Percentiles rank a stretch among this genome's conserved stretches.
Conservation (phyloP, 352 stramenopile genomes). For the Aphanomyces invadans region DNA sequence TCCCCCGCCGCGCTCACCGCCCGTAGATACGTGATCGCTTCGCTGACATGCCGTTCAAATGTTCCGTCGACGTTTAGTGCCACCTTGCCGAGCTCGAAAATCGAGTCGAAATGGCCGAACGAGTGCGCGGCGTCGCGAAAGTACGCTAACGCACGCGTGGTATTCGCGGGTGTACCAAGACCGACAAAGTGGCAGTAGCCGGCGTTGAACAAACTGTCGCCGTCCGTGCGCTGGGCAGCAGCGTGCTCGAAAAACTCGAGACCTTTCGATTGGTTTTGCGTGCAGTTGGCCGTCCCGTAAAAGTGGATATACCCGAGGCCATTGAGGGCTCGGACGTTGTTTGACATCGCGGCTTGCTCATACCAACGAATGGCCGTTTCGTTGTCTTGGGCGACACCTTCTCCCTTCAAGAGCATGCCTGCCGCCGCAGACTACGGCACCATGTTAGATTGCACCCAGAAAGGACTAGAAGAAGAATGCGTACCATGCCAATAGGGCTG, state of each 20-base stretch:
- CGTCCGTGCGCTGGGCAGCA: constrained; percentile 65
- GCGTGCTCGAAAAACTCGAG: constrained; percentile 77
- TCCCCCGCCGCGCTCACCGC: constrained; percentile 51
- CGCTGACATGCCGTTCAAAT: background rate
- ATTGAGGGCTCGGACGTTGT: constrained; percentile 79
- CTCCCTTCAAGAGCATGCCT: constrained; percentile 84
- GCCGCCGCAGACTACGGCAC: constrained; percentile 63
- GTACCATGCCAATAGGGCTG: constrained; percentile 31
- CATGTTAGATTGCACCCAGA: constrained; percentile 7
- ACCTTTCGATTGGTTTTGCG: constrained; percentile 67
- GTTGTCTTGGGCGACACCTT: constrained; percentile 68
- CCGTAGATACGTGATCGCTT: constrained; percentile 28
- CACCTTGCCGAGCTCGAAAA: constrained; percentile 65
- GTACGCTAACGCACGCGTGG: constrained; percentile 47
- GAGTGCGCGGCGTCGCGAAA: constrained; percentile 50
- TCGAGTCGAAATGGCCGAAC: constrained; percentile 82
- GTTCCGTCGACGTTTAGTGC: constrained; percentile 28
- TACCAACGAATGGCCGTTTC: constrained; percentile 68
- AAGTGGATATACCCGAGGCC: constrained; percentile 87
- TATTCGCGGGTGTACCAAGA: constrained; percentile 47
- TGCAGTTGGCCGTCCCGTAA: constrained; percentile 52
- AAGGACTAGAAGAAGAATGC: background rate
- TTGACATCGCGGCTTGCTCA: constrained; percentile 49
- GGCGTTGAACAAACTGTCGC: constrained; percentile 87
- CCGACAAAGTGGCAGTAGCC: constrained; percentile 70